These are phyloP conservation scores for Colletotrichum sp. DNA, from an alignment of 2,329 filamentous ascomycete species.

Conservation along the genomic window DNA sequence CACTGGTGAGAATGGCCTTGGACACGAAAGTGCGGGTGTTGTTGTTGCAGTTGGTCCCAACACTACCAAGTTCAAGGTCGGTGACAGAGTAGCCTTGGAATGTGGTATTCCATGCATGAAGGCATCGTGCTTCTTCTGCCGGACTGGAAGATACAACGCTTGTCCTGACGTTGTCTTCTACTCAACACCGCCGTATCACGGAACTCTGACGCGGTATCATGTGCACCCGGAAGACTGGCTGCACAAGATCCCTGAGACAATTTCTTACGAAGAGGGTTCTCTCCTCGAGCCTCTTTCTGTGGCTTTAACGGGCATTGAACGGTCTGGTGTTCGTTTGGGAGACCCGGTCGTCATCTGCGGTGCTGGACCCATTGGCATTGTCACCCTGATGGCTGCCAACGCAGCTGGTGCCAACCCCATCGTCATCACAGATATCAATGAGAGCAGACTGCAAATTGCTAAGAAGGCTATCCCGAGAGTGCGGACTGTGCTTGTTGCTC, in stretches of 20 bases:
- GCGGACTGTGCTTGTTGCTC: background rate
- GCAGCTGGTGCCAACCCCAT: conserved; percentile 46
- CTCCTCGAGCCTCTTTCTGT: conserved; percentile 53
- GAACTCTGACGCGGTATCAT: conserved; percentile 41
- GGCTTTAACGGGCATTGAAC: conserved; percentile 47
- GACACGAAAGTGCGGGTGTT: conserved; percentile 11
- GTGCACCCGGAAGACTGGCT: conserved; percentile 40
- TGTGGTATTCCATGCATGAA: conserved; percentile 38
- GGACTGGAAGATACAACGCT: conserved; percentile 42
- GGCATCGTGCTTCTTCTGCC: conserved; percentile 35
- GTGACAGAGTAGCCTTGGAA: background rate
- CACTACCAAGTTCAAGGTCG: conserved; percentile 1
- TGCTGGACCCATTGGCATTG: conserved; percentile 39
- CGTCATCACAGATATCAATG: conserved; percentile 45
- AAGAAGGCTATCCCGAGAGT: conserved; percentile 2
- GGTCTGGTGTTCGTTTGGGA: conserved; percentile 41
- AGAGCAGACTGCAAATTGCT: background rate
- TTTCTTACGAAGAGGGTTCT: conserved; percentile 45
- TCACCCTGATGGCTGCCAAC: conserved; percentile 44
- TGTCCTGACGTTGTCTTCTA: conserved; percentile 43
- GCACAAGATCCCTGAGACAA: conserved; percentile 37
- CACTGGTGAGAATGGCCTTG: conserved; percentile 25
- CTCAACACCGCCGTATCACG: conserved; percentile 41
- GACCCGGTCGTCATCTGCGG: conserved; percentile 39
- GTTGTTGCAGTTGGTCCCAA: background rate